Evolutionary conservation across 164 flowering plant genomes (phyloP).

Genomic region (Euptelea pleiosperma): DNA sequence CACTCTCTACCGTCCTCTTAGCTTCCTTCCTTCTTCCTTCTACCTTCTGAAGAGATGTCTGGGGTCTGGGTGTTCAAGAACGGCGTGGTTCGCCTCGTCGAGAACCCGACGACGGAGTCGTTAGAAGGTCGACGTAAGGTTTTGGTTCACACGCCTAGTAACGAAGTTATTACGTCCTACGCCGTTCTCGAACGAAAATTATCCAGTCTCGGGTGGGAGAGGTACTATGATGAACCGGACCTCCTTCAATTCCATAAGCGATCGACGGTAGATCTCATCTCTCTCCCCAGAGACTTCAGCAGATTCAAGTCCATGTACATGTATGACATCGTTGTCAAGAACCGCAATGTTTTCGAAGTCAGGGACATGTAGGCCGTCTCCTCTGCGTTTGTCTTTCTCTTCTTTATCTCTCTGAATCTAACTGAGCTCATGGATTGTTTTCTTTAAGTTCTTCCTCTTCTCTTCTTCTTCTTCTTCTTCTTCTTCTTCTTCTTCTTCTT

Average conservation of each 20-base stretch:
- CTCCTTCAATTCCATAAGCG: slow-evolving; percentile 85
- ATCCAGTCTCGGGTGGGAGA: slow-evolving; percentile 71
- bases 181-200: slow-evolving; percentile 49
- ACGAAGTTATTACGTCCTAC: slow-evolving; percentile 69
- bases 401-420: neutral
- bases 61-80: slow-evolving; percentile 95
- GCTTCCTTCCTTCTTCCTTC: neutral
- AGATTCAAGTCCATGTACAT: slow-evolving; percentile 79
- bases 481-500: too few relatives aligned
- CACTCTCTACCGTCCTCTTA: neutral
- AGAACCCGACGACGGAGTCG: slow-evolving; percentile 51
- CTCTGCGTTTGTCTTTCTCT: neutral
- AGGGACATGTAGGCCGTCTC: slow-evolving; percentile 37
- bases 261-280: slow-evolving; percentile 75
- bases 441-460: neutral
- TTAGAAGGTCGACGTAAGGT: slow-evolving; percentile 47
- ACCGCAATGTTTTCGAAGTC: slow-evolving; percentile 68
- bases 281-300: slow-evolving; percentile 77
- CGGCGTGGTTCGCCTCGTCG: slow-evolving; percentile 65
- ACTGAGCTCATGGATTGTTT: neutral
- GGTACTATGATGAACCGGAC: slow-evolving; percentile 77
- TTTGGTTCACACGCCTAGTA: slow-evolving; percentile 48
- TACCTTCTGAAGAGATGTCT: slow-evolving; percentile 49
- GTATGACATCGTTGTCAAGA: slow-evolving; percentile 87
- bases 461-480: neutral